These are phyloP conservation scores for Dioscorea alata DNA, from an alignment of 106 monocot genomes.

Conservation along the genomic window DNA sequence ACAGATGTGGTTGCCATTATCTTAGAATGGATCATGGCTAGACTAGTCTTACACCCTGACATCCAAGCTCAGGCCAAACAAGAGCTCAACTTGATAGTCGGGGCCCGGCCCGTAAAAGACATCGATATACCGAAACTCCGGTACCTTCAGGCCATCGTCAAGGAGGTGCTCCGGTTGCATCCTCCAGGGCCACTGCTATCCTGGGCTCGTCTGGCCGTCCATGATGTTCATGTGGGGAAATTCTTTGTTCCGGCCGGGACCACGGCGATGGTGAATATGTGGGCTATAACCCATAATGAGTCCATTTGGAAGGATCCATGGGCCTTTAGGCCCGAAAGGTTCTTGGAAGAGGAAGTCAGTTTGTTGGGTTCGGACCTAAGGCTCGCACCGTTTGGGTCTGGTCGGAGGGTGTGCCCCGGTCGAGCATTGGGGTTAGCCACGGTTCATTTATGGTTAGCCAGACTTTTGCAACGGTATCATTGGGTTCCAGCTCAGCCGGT, in stretches of 20 bases:
- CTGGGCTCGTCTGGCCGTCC: conserved; percentile 54
- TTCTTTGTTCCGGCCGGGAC: conserved; percentile 58
- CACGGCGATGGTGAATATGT: conserved; percentile 79
- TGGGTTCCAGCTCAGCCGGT: conserved; percentile 34
- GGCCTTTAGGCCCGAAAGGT: conserved; percentile 42
- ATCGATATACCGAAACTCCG: conserved; percentile 33
- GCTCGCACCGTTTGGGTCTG: conserved; percentile 62
- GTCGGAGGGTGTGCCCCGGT: conserved; percentile 57
- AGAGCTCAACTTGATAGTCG: conserved; percentile 30
- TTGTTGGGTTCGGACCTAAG: conserved; percentile 48
- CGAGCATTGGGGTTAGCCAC: conserved; percentile 47
- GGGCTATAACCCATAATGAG: conserved; percentile 64
- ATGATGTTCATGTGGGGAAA: conserved; percentile 43
- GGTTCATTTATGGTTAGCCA: conserved; percentile 43
- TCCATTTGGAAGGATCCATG: conserved; percentile 47
- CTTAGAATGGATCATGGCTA: conserved; percentile 68
- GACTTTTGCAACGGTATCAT: conserved; percentile 24
- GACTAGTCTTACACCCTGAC: conserved; percentile 47
- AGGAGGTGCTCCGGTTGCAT: conserved; percentile 67
- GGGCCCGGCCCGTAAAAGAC: conserved; percentile 29
- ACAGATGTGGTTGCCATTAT: conserved; percentile 63
- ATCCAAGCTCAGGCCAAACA: conserved; percentile 43
- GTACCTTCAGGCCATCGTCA: conserved; percentile 58
- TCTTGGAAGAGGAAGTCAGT: conserved; percentile 42
- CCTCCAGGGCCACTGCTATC: conserved; percentile 76